These are phyloP conservation scores for Lepidium sativum DNA, from an alignment of 345 rosid species.

Conservation along the genomic window DNA sequence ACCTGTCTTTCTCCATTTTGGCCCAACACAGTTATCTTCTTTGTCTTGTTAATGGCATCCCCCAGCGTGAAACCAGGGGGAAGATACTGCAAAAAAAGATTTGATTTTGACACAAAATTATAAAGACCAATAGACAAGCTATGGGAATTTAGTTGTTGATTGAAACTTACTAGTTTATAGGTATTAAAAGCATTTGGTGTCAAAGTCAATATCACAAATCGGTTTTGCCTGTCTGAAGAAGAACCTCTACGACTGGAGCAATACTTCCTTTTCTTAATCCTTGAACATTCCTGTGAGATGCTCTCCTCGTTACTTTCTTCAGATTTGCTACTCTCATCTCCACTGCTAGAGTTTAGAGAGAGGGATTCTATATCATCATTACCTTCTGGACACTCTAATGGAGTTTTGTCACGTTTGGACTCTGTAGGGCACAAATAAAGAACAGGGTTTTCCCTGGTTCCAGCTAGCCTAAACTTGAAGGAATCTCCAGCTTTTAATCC, in stretches of 20 bases:
- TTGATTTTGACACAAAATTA: not conserved
- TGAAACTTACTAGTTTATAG: not conserved
- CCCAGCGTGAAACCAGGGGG: constrained; percentile 3
- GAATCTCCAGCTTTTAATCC: constrained; percentile 6
- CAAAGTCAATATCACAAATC: constrained; percentile 14
- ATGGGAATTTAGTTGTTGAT: not conserved
- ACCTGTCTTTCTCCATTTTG: constrained; percentile 4
- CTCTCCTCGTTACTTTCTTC: constrained; percentile 1
- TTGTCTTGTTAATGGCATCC: constrained; percentile 8
- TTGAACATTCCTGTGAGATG: not conserved
- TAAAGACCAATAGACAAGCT: not conserved
- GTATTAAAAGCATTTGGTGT: not conserved
- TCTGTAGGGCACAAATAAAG: not conserved
- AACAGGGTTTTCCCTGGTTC: not conserved
- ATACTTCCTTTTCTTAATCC: not conserved
- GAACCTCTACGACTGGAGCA: not conserved
- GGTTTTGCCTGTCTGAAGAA: constrained; percentile 1
- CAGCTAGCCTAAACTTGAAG: not conserved
- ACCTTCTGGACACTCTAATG: not conserved
- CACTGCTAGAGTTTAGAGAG: not conserved
- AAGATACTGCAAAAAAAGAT: constrained; percentile 5
- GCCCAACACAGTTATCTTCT: constrained; percentile 9
- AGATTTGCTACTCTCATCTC: not conserved
- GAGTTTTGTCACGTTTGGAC: not conserved
- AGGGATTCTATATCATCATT: not conserved